Conservation (phyloP, 2,329 filamentous ascomycete species). For the Chalaropsis thielavioides region DNA sequence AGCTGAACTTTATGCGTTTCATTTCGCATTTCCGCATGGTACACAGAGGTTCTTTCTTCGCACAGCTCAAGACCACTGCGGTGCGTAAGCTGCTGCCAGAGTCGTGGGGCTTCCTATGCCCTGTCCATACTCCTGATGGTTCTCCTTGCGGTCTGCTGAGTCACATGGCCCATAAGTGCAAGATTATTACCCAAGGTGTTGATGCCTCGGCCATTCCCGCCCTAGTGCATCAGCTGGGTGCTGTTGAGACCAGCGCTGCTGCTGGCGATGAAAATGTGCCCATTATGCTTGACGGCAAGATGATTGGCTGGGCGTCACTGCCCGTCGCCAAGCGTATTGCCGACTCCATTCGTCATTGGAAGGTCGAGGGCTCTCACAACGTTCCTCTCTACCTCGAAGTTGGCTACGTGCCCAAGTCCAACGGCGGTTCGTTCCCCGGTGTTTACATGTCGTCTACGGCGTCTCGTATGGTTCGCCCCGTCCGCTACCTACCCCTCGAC, state of each 20-base stretch:
- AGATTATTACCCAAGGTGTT: slow-evolving; percentile 61
- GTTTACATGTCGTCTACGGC: slow-evolving; percentile 83
- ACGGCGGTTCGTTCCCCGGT: slow-evolving; percentile 88
- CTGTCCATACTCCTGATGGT: slow-evolving; percentile 94
- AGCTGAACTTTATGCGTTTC: slow-evolving; percentile 97
- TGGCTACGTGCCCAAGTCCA: slow-evolving; percentile 75
- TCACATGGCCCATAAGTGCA: slow-evolving; percentile 89
- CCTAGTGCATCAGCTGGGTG: slow-evolving; percentile 64
- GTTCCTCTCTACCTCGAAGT: slow-evolving; percentile 80
- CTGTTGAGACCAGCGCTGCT: slow-evolving; percentile 60
- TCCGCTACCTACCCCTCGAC: slow-evolving; percentile 79
- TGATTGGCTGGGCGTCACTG: slow-evolving; percentile 81
- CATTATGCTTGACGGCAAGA: slow-evolving; percentile 77
- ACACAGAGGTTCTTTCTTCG: slow-evolving; percentile 97
- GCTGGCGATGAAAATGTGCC: slow-evolving; percentile 71
- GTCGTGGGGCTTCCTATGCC: slow-evolving; percentile 95
- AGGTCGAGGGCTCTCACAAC: slow-evolving; percentile 70
- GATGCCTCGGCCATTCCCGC: slow-evolving; percentile 62
- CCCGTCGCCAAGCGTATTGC: slow-evolving; percentile 67
- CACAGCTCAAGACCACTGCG: slow-evolving; percentile 90
- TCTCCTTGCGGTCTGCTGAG: slow-evolving; percentile 87
- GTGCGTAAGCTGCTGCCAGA: slow-evolving; percentile 91
- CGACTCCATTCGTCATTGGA: slow-evolving; percentile 86
- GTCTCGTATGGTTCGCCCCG: slow-evolving; percentile 76
- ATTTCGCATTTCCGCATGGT: slow-evolving; percentile 99